Evolutionary conservation across 2,329 filamentous ascomycete species (phyloP).

Genomic region (Pezizomycotina sp.): DNA sequence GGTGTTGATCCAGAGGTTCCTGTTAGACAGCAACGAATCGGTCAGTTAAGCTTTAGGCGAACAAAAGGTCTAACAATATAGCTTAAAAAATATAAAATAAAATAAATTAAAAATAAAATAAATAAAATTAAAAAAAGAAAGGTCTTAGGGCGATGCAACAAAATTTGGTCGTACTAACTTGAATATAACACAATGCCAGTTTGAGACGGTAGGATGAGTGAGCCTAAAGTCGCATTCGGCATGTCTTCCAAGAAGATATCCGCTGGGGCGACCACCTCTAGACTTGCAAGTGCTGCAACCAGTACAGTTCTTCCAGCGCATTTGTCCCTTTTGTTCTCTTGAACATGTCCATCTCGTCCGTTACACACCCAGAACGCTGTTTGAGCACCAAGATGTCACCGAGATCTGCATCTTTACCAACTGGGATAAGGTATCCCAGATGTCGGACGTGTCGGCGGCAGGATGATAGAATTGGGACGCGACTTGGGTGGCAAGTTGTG

Average conservation of each 20-base stretch:
- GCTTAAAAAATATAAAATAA: constrained; percentile 34
- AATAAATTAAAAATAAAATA: constrained; percentile 9
- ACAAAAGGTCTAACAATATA: constrained; percentile 55
- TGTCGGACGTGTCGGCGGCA: constrained; percentile 48
- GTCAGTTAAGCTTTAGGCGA: constrained; percentile 76
- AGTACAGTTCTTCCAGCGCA: constrained; percentile 38
- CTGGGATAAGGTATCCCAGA: constrained; percentile 86
- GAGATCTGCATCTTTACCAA: constrained; percentile 43
- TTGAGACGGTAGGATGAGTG: constrained; percentile 24
- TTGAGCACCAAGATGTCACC: constrained; percentile 57
- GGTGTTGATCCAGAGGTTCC: constrained; percentile 39
- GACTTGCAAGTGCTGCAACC: constrained; percentile 46
- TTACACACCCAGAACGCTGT: constrained; percentile 51
- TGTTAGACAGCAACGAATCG: constrained; percentile 49
- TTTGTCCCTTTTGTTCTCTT: constrained; percentile 33
- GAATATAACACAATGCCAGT: constrained; percentile 26
- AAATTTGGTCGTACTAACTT: constrained; percentile 17
- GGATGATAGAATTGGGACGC: constrained; percentile 68
- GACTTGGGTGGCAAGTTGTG: constrained; percentile 41
- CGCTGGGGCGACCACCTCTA: constrained; percentile 50
- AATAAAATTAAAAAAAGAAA: constrained; percentile 1
- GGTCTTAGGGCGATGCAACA: constrained; percentile 27
- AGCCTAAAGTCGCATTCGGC: constrained; percentile 52
- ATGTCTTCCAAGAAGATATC: constrained; percentile 83
- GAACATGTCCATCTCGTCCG: constrained; percentile 33